These are phyloP conservation scores for Tuber calosporum DNA, from an alignment of 495 filamentous ascomycete species.

Conservation along the genomic window DNA sequence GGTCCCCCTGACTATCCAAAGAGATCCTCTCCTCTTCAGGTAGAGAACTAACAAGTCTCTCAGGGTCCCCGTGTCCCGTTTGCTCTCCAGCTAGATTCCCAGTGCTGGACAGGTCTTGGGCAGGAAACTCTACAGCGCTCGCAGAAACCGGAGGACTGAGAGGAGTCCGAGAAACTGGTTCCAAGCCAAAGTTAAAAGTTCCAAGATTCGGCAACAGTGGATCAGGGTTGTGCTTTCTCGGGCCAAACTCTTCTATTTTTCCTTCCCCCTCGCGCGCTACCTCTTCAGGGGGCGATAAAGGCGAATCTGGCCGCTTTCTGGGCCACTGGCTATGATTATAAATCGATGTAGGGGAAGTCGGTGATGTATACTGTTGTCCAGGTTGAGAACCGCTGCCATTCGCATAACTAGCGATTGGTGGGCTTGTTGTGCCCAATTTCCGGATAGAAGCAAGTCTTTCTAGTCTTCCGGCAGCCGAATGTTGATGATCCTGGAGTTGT, in stretches of 20 bases:
- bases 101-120: conserved; percentile 33
- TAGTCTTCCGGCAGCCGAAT: conserved; percentile 64
- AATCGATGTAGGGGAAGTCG: conserved; percentile 21
- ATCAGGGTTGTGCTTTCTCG: conserved; percentile 1
- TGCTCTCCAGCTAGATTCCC: conserved; percentile 28
- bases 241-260: conserved; percentile 1
- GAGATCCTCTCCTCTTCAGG: conserved; percentile 13
- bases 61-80: conserved; percentile 11
- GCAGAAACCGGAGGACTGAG: conserved; percentile 32
- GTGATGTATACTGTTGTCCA: conserved; percentile 16
- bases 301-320: conserved; percentile 31
- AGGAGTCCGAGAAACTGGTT: conserved; percentile 30
- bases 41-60: conserved; percentile 9
- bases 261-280: conserved; percentile 7
- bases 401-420: conserved; percentile 46
- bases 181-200: conserved; percentile 38
- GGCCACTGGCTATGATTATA: conserved; percentile 22
- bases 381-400: conserved; percentile 41
- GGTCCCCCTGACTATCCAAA: conserved; percentile 12
- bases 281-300: conserved; percentile 28
- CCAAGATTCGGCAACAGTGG: conserved; percentile 27
- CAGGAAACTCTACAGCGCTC: conserved; percentile 28
- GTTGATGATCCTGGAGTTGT: conserved; percentile 72
- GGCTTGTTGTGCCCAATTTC: conserved; percentile 49
- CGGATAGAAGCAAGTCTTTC: conserved; percentile 63